Base-by-base conservation (phyloP, 1,139 yeast genomes). In the Zhuliangozyma parablackwelliae region DNA sequence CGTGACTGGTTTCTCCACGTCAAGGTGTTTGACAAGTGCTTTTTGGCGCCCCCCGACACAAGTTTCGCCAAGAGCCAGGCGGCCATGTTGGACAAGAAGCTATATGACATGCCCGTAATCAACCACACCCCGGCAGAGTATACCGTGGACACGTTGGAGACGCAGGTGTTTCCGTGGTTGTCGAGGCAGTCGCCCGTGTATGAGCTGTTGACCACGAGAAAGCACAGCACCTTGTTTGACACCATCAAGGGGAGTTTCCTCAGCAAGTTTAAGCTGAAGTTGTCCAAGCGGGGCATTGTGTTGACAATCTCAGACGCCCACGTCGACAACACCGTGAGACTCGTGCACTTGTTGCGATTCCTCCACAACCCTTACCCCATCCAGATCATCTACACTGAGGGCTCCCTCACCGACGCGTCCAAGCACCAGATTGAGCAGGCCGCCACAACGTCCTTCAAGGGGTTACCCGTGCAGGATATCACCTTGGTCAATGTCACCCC, bases 1-100 rank as follows among this genome's bases (percentile, higher is more conserved):
- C 64, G 67, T 36, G 66, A 70, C 40, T 70, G 63, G 38, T 48
- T 72, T 13, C 43, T 72, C 10, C 72, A 69, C 45, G 41, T 73
- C 29, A 59, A 68, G 36, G 56, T 72, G 3, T 75, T 61, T 43
- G 63, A 69, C 33, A 58, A 62, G 36, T 75, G 80, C 44, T 26
- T 6, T 31, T 31, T 34, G 29, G 28, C 11, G 13, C n/a, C 10
- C 12, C 26, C 12, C 38, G 34, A 27, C 27, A 23, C 29, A n/a
- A 30, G 31, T 5, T 36, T 36, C 21, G 32, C 29, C 21, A n/a
- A 33, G 16, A 13, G 27, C 21, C 35, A 31, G 21, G 7, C 33
- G 25, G 11, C 25, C 20, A 8, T 34, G 6, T n/a, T 37, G 7
- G 7, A 7, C 4, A 32, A 35, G 7, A 21, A 21, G 23, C 23